These are phyloP conservation scores for Hordeum pubiflorum DNA, from an alignment of 202 grass and related monocot species.

Conservation along the genomic window DNA sequence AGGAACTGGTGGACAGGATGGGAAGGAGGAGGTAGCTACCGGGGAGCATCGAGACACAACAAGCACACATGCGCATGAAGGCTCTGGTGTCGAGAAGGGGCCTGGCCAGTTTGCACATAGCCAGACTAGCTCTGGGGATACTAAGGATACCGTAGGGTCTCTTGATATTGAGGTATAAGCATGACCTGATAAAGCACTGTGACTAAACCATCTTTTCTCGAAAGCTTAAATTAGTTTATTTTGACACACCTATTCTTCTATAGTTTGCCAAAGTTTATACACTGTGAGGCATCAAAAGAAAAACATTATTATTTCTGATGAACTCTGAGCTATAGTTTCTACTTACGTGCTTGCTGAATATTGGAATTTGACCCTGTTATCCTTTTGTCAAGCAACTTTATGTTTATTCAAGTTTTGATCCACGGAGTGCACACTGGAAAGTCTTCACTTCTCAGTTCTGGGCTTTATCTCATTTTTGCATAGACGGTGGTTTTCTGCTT, in stretches of 20 bases:
- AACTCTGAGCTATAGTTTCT: background rate
- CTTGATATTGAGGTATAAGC: constrained; percentile 33
- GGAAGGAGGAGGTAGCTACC: background rate
- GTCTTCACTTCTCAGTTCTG: background rate
- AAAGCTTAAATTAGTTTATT: background rate
- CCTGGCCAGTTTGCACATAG: constrained; percentile 12
- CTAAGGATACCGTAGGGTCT: constrained; percentile 16
- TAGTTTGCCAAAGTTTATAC: background rate
- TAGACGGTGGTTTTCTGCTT: background rate
- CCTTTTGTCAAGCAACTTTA: background rate
- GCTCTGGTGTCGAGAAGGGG: constrained; percentile 14
- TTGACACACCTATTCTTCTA: background rate
- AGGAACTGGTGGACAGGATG: background rate
- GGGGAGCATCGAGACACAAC: constrained; percentile 9
- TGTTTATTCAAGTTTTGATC: background rate
- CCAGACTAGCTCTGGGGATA: constrained; percentile 27
- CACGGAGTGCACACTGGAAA: background rate
- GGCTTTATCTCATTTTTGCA: background rate
- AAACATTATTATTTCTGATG: background rate
- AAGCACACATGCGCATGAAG: constrained; percentile 2
- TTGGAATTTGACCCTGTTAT: background rate
- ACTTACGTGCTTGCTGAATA: background rate
- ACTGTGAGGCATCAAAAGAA: background rate
- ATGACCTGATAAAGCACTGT: background rate
- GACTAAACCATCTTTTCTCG: background rate